Base-by-base conservation (phyloP, 2,329 filamentous ascomycete genomes). In the Lecanicillium sp. region DNA sequence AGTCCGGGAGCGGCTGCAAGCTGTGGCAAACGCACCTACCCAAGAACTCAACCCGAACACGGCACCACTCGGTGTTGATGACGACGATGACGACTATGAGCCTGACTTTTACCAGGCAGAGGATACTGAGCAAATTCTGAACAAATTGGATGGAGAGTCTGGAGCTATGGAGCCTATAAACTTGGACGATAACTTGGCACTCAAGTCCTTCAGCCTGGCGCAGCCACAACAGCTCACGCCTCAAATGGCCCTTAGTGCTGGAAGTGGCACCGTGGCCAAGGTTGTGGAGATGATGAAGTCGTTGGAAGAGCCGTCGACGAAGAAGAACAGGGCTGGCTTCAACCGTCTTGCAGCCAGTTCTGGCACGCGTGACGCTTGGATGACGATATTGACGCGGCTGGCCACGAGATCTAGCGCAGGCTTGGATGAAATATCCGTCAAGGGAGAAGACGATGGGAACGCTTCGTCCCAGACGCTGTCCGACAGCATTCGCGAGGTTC, bases 71-170 rank as follows among this genome's bases (percentile, higher is more conserved):
- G 77, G 74, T 18, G 79, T 85, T 4, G 79, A 83, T 6, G 88
- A 94, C 30, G 89, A 95, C 15, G 87, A 94, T 32, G 64, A 68
- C 42, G 86, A 95, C 50, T 95, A 95, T 53, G 90, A 95, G 52
- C 89, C 90, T 0, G 85, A 94, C 53, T 88, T 87, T 49, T 78
- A 82, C 43, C 74, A 83, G 8, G 77, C 79, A 27, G 86, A 94
- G 57, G 80, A 86, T 47, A 77, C 77, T 1, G 83, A 88, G 51
- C 84, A 90, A 53, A 80, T 86, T 22, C 62, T 83, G 35, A 85
- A 90, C 58, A 85, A 85, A 54, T 69, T 87, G 12, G 85, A 90
- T 53, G 76, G 76, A 44, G 70, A 80, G 5, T 72, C 80, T n/a
- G 65, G 77, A 4, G 71, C 73, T 2, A 47, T 52, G 6, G 49